Conservation (phyloP, 2,329 filamentous ascomycete genomes). For the Nectriaceae sp. region DNA sequence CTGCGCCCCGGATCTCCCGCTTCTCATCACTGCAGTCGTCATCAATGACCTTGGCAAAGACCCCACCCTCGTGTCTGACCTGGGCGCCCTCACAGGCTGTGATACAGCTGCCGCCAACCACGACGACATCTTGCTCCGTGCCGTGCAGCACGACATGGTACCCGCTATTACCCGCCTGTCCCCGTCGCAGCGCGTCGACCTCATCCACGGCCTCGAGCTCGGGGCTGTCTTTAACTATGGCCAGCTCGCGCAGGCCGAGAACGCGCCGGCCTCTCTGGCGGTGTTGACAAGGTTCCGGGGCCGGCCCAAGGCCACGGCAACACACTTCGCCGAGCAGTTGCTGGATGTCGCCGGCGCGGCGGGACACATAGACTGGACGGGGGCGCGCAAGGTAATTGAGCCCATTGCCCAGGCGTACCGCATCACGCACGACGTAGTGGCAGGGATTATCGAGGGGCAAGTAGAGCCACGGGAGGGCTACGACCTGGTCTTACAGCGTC, state of each 20-base stretch:
- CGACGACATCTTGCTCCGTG: slow-evolving; percentile 1
- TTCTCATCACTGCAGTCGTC: neutral
- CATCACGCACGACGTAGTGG: neutral
- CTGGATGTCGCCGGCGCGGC: neutral
- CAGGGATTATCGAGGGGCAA: too few relatives aligned
- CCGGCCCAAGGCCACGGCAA: neutral
- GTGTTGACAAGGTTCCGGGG: too few relatives aligned
- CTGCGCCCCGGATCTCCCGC: neutral
- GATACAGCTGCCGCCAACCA: neutral
- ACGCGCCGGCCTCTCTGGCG: neutral
- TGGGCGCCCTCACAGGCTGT: neutral
- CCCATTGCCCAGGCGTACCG: neutral
- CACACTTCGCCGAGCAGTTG: neutral
- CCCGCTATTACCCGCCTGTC: neutral
- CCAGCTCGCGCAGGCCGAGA: slow-evolving; percentile 2
- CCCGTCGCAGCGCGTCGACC: neutral
- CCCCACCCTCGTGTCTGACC: neutral
- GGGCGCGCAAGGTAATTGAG: too few relatives aligned
- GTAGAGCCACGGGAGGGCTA: too few relatives aligned
- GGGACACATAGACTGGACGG: slow-evolving; percentile 2
- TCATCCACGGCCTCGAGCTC: neutral
- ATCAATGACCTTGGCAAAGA: slow-evolving; percentile 4
- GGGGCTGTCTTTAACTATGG: neutral
- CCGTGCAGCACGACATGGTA: neutral
- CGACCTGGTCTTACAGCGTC: too few relatives aligned